Conservation (phyloP, 176 grass and related monocot species). For the Themeda triandra region DNA sequence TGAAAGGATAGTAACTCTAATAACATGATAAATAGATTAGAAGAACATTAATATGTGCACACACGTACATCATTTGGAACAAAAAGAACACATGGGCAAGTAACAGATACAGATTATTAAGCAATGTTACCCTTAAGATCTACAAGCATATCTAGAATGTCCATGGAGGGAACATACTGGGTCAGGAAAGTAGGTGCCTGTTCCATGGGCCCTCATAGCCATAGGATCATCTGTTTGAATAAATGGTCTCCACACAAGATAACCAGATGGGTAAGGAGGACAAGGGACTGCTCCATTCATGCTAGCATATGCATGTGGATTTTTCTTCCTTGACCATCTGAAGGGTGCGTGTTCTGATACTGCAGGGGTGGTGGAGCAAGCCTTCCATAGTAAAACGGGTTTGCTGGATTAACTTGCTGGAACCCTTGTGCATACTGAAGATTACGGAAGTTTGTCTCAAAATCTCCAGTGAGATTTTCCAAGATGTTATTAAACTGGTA, state of each 20-base stretch:
- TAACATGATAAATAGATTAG: neutral
- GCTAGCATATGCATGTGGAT: slow-evolving; percentile 31
- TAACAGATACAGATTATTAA: neutral
- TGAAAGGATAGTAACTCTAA: slow-evolving; percentile 9
- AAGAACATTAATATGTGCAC: neutral
- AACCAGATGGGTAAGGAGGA: slow-evolving; percentile 45
- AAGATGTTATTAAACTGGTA: slow-evolving; percentile 47
- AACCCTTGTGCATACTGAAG: slow-evolving; percentile 43
- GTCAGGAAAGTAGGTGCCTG: slow-evolving; percentile 87
- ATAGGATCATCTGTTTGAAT: slow-evolving; percentile 53
- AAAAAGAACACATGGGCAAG: slow-evolving; percentile 8
- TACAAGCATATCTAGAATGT: slow-evolving; percentile 13
- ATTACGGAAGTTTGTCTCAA: slow-evolving; percentile 39
- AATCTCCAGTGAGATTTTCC: slow-evolving; percentile 63
- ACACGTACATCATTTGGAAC: slow-evolving; percentile 5
- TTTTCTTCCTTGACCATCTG: slow-evolving; percentile 27
- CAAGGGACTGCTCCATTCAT: slow-evolving; percentile 39
- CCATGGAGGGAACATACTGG: slow-evolving; percentile 44
- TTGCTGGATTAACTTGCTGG: slow-evolving; percentile 34
- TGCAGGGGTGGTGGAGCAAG: slow-evolving; percentile 25
- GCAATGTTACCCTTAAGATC: slow-evolving; percentile 8
- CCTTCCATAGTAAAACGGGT: slow-evolving; percentile 33
- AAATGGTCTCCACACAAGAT: slow-evolving; percentile 45
- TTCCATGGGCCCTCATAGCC: slow-evolving; percentile 57
- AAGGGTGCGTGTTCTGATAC: slow-evolving; percentile 45